phyloP scores from a whole-genome alignment of 257 asterid species.

The Voacanga thouarsii region DNA sequence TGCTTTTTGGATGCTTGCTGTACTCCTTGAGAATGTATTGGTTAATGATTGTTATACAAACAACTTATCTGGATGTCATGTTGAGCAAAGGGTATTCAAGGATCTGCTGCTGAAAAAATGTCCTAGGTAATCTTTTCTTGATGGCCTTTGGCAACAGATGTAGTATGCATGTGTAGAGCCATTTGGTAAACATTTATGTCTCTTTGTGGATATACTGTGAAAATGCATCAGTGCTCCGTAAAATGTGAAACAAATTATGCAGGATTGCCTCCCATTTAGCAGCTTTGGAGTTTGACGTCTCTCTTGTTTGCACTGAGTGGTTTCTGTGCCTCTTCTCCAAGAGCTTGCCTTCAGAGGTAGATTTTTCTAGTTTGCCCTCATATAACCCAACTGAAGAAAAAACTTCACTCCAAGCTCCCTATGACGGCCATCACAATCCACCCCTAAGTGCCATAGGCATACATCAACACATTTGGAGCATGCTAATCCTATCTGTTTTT shows the following conservation, averaged over 20 bases:
- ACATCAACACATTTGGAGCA: neutral
- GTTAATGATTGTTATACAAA: constrained; percentile 89
- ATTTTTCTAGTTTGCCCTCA: neutral
- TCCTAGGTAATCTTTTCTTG: constrained; percentile 55
- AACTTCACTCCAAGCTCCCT: neutral
- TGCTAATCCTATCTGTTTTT: neutral
- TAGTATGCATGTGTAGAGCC: neutral
- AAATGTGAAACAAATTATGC: constrained; percentile 25
- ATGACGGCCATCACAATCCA: neutral
- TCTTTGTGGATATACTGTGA: too few relatives aligned
- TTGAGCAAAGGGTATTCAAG: constrained; percentile 91
- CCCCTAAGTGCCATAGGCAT: neutral
- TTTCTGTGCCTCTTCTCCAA: constrained; percentile 90
- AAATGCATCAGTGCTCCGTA: neutral
- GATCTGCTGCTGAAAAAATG: constrained; percentile 82
- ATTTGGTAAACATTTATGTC: neutral
- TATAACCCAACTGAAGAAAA: neutral
- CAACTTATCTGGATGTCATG: constrained; percentile 94
- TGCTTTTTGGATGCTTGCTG: constrained; percentile 99
- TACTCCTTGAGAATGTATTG: constrained; percentile 82
- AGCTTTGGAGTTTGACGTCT: constrained; percentile 87
- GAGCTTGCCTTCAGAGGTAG: constrained; percentile 98
- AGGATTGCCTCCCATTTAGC: constrained; percentile 90
- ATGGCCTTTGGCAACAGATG: constrained; percentile 9
- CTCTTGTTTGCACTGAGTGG: constrained; percentile 99